Evolutionary conservation across 2,329 filamentous ascomycete species (phyloP).

Genomic region (Teratosphaeria zuluensis): DNA sequence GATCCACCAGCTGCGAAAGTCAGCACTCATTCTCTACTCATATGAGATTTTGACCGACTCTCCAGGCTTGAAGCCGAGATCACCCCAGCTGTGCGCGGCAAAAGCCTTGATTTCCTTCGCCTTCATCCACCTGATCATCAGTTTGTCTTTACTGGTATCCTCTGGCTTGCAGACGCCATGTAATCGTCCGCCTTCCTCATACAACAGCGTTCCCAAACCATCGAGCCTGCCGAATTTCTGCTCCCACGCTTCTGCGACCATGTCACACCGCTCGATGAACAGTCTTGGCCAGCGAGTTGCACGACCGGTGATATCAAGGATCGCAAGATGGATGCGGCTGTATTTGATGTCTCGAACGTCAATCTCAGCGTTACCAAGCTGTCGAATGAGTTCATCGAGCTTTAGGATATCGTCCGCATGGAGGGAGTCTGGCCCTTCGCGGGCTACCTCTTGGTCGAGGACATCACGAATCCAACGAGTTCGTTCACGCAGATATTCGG

Average conservation of each 20-base stretch:
- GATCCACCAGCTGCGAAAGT: constrained; percentile 39
- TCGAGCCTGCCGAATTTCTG: constrained; percentile 28
- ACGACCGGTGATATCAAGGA: constrained; percentile 33
- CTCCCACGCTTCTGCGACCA: constrained; percentile 31
- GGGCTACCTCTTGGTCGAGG: constrained; percentile 37
- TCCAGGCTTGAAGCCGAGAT: constrained; percentile 38
- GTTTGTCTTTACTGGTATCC: constrained; percentile 30
- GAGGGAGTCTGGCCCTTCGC: constrained; percentile 34
- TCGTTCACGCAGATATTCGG: constrained; percentile 26
- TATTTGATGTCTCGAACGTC: constrained; percentile 28
- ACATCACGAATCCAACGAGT: constrained; percentile 39
- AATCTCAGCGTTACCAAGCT: constrained; percentile 19
- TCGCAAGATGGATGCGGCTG: constrained; percentile 38
- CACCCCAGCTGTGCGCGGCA: constrained; percentile 28
- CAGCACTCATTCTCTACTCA: neutral
- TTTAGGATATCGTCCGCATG: constrained; percentile 34
- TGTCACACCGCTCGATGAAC: constrained; percentile 37
- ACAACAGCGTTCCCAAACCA: constrained; percentile 31
- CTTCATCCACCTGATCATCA: constrained; percentile 25
- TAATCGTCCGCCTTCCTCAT: constrained; percentile 34
- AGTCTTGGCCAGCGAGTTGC: constrained; percentile 39
- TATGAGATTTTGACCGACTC: constrained; percentile 26
- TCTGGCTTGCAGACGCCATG: constrained; percentile 30
- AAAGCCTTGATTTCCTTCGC: constrained; percentile 23
- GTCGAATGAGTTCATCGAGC: constrained; percentile 34